Conservation (phyloP, 441 rosid genomes). For the Bruguiera hainesii region DNA sequence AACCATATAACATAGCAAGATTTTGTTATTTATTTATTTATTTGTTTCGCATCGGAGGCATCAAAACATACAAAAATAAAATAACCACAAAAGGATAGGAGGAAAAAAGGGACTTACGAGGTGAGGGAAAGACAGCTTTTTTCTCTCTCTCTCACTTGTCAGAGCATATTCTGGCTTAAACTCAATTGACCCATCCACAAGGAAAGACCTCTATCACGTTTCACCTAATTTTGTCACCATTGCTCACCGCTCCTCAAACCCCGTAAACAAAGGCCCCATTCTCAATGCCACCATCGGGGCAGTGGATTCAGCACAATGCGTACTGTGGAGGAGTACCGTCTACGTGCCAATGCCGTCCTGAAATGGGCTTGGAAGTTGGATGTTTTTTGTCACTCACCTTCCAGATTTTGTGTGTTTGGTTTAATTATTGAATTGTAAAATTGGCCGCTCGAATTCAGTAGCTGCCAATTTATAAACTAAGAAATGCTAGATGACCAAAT, state of each 20-base stretch:
- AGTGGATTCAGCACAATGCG: neutral
- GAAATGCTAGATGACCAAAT: too few relatives aligned
- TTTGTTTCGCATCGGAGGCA: neutral
- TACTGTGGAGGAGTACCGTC: too few relatives aligned
- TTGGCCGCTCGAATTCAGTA: too few relatives aligned
- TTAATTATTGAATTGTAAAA: too few relatives aligned
- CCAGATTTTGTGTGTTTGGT: too few relatives aligned
- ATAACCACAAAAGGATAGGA: neutral
- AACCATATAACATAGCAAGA: too few relatives aligned
- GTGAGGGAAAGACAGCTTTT: neutral
- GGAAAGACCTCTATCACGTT: neutral
- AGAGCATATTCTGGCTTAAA: neutral
- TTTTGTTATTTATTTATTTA: too few relatives aligned
- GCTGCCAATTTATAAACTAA: too few relatives aligned
- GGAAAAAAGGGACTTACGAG: neutral
- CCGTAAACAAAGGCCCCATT: neutral
- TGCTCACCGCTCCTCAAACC: neutral
- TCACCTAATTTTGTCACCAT: neutral
- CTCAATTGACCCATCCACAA: neutral
- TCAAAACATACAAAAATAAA: neutral
- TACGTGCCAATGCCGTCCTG: too few relatives aligned
- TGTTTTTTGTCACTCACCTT: too few relatives aligned
- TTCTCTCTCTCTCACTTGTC: neutral
- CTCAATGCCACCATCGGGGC: neutral
- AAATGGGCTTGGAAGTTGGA: too few relatives aligned